These are phyloP conservation scores for Podaxis sp. DNA, from an alignment of 768 basidiomycete species.

Conservation along the genomic window DNA sequence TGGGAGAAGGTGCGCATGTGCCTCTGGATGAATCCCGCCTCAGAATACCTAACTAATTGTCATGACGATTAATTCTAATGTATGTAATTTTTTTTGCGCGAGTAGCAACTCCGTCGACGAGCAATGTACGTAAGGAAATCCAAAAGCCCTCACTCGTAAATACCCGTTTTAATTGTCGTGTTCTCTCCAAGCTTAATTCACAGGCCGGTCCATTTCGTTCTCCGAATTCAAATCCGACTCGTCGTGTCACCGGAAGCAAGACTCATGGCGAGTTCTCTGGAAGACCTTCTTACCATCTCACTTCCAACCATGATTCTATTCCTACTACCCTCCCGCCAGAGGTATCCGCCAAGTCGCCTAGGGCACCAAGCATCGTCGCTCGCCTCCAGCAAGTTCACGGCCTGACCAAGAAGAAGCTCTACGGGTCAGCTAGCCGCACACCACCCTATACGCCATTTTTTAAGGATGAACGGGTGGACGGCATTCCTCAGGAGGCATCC, in stretches of 20 bases:
- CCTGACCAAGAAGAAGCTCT: slow-evolving; percentile 68
- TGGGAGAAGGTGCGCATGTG: slow-evolving; percentile 9
- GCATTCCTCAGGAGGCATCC: slow-evolving; percentile 22
- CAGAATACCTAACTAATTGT: slow-evolving; percentile 11
- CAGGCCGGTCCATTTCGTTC: slow-evolving; percentile 15
- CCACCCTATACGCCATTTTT: slow-evolving; percentile 52
- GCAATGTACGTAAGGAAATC: slow-evolving; percentile 14
- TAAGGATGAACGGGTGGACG: slow-evolving; percentile 44
- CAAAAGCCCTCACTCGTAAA: slow-evolving; percentile 2
- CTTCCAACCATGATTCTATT: background rate
- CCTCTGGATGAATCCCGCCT: background rate
- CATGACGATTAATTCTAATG: slow-evolving; percentile 12
- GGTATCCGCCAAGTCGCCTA: slow-evolving; percentile 11
- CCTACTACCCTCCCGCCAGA: background rate
- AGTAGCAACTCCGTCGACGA: slow-evolving; percentile 8
- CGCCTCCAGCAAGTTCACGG: slow-evolving; percentile 70
- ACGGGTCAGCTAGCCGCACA: slow-evolving; percentile 39
- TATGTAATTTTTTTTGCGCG: slow-evolving; percentile 7
- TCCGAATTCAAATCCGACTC: slow-evolving; percentile 9
- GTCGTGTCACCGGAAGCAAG: background rate
- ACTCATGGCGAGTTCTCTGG: background rate
- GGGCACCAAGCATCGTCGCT: slow-evolving; percentile 52
- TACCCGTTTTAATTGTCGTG: background rate
- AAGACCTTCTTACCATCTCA: background rate
- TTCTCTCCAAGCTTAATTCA: slow-evolving; percentile 7